These are phyloP conservation scores for Termitomyces sp. DNA, from an alignment of 768 basidiomycete genomes.

Conservation along the genomic window DNA sequence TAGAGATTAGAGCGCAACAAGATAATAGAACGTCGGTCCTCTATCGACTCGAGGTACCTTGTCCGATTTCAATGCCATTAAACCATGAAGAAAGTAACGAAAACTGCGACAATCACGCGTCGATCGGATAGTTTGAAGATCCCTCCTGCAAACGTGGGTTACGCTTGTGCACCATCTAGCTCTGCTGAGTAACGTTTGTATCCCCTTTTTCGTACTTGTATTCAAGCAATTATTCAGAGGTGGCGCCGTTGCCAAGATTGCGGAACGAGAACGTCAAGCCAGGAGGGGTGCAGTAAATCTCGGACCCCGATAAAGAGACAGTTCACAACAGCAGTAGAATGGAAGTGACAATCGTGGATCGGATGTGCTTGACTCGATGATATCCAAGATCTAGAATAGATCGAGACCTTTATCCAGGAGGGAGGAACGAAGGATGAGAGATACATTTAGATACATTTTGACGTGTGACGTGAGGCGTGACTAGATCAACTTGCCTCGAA, in stretches of 20 bases:
- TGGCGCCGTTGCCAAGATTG: not conserved
- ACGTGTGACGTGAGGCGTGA: too few species aligned
- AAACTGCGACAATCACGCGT: not conserved
- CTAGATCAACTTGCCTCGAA: too few species aligned
- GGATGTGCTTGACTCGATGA: not conserved
- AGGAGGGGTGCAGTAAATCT: not conserved
- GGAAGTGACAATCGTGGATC: not conserved
- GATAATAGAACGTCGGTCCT: not conserved
- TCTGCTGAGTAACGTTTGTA: not conserved
- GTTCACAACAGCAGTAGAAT: not conserved
- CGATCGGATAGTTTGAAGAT: not conserved
- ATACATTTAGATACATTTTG: too few species aligned
- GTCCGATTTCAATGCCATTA: not conserved
- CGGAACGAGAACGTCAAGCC: not conserved
- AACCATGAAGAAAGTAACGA: not conserved
- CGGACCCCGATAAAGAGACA: not conserved
- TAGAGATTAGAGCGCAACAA: not conserved
- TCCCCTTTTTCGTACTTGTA: not conserved
- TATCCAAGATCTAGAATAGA: too few species aligned
- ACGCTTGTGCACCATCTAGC: not conserved
- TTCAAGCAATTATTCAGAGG: not conserved
- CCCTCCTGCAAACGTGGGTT: not conserved
- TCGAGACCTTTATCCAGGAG: too few species aligned
- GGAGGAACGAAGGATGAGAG: too few species aligned
- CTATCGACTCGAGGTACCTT: not conserved